phyloP scores from a whole-genome alignment of 2,329 filamentous ascomycete species.

The Fusarium nelsonii region DNA sequence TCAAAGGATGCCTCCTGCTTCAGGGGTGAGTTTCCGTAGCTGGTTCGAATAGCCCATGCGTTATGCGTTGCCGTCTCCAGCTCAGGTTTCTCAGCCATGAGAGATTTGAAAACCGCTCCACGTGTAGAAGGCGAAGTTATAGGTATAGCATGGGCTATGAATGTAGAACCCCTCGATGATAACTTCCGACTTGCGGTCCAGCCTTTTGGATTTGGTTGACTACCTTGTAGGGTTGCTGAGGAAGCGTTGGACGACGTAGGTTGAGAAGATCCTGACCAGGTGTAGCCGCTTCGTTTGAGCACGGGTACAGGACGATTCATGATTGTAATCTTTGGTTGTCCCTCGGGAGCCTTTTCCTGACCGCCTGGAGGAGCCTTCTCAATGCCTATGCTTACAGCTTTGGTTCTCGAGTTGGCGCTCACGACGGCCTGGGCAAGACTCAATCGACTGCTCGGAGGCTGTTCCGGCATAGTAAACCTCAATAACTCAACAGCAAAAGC shows the following conservation, averaged over 20 bases:
- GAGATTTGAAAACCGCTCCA: slow-evolving; percentile 58
- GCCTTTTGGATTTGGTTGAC: slow-evolving; percentile 42
- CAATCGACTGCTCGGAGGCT: slow-evolving; percentile 84
- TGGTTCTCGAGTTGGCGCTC: slow-evolving; percentile 81
- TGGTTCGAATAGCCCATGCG: slow-evolving; percentile 61
- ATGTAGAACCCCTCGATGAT: slow-evolving; percentile 66
- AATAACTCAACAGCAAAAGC: slow-evolving; percentile 82
- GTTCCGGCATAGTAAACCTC: slow-evolving; percentile 85
- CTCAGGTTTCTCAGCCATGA: slow-evolving; percentile 62
- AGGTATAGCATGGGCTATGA: slow-evolving; percentile 64
- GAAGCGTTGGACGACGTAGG: slow-evolving; percentile 34
- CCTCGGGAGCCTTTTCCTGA: slow-evolving; percentile 78
- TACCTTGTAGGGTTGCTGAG: slow-evolving; percentile 30
- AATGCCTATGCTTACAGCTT: slow-evolving; percentile 80
- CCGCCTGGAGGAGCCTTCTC: slow-evolving; percentile 74
- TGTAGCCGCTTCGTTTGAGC: slow-evolving; percentile 82
- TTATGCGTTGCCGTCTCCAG: slow-evolving; percentile 70
- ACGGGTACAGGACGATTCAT: slow-evolving; percentile 81
- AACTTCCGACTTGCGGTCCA: slow-evolving; percentile 68
- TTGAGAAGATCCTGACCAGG: slow-evolving; percentile 49
- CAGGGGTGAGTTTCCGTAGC: slow-evolving; percentile 54
- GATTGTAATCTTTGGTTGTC: slow-evolving; percentile 78
- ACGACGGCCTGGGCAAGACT: slow-evolving; percentile 88
- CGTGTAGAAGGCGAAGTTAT: slow-evolving; percentile 58
- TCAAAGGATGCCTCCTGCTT: slow-evolving; percentile 67